phyloP scores from a whole-genome alignment of 1,284 basidiomycete genomes.

The Leccinum proximum region DNA sequence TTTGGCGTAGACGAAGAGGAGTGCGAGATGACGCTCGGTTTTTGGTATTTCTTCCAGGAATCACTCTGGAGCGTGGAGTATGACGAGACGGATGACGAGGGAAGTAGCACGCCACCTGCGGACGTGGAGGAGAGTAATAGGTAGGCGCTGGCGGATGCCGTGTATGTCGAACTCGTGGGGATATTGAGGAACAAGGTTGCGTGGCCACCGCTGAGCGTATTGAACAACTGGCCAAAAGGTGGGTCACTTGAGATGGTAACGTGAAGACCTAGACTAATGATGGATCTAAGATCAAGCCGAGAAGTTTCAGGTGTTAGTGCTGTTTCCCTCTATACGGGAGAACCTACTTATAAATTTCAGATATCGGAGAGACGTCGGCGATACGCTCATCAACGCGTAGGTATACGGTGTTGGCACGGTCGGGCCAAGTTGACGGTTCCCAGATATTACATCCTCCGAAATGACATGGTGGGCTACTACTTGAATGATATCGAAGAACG shows the following conservation, averaged over 20 bases:
- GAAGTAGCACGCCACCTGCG: slow-evolving; percentile 25
- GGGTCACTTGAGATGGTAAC: slow-evolving; percentile 17
- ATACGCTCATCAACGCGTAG: slow-evolving; percentile 88
- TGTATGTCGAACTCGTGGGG: slow-evolving; percentile 76
- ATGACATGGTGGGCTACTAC: slow-evolving; percentile 75
- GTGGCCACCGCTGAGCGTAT: slow-evolving; percentile 51
- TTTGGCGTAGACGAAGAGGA: slow-evolving; percentile 83
- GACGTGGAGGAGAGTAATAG: slow-evolving; percentile 40
- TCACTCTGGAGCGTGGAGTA: slow-evolving; percentile 77
- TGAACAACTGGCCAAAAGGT: slow-evolving; percentile 70
- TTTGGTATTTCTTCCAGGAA: slow-evolving; percentile 90
- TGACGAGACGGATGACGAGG: slow-evolving; percentile 43
- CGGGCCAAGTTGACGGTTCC: slow-evolving; percentile 10
- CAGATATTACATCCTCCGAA: slow-evolving; percentile 86
- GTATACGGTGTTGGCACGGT: slow-evolving; percentile 26
- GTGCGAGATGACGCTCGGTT: slow-evolving; percentile 82
- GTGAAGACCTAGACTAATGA: slow-evolving; percentile 9
- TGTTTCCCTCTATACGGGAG: not conserved
- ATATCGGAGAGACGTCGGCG: slow-evolving; percentile 87
- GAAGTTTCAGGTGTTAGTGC: slow-evolving; percentile 68
- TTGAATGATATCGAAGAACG: slow-evolving; percentile 57
- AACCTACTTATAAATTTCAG: slow-evolving; percentile 35
- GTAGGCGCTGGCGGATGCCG: slow-evolving; percentile 63
- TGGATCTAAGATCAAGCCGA: slow-evolving; percentile 60
- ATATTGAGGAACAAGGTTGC: slow-evolving; percentile 71